phyloP scores from a whole-genome alignment of 129 eudicot genomes.

The Helichrysum umbraculigerum region DNA sequence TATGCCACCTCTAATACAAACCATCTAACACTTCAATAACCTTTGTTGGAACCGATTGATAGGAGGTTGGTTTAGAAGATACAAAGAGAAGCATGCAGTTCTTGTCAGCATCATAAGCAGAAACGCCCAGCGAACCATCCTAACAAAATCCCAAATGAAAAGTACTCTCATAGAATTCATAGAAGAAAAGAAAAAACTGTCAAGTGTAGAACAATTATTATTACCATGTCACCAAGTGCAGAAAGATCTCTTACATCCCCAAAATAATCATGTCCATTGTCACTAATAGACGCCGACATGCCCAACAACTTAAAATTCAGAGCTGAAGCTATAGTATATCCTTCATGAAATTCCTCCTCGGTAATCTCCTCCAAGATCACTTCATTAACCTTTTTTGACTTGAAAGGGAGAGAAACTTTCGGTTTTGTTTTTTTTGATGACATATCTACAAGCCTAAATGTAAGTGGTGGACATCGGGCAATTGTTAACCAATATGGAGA shows the following conservation, averaged over 20 bases:
- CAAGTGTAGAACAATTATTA: background rate
- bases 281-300: slow-evolving; percentile 65
- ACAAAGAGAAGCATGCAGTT: slow-evolving; percentile 78
- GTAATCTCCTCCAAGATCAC: slow-evolving; percentile 74
- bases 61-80: slow-evolving; percentile 85
- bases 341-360: slow-evolving; percentile 84
- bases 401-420: slow-evolving; percentile 54
- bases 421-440: slow-evolving; percentile 37
- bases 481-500: slow-evolving; percentile 79
- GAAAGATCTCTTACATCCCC: slow-evolving; percentile 86
- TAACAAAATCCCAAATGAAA: slow-evolving; percentile 17
- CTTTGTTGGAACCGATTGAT: slow-evolving; percentile 92
- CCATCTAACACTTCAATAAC: slow-evolving; percentile 30
- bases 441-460: slow-evolving; percentile 56
- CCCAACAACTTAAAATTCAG: slow-evolving; percentile 73
- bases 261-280: slow-evolving; percentile 60
- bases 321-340: slow-evolving; percentile 83
- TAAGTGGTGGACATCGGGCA: slow-evolving; percentile 84
- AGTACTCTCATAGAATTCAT: slow-evolving; percentile 1
- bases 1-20: background rate
- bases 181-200: slow-evolving; percentile 2
- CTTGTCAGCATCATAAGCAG: slow-evolving; percentile 71
- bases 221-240: slow-evolving; percentile 92
- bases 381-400: slow-evolving; percentile 49
- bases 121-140: slow-evolving; percentile 85